A percentile compares a stretch with the other conserved stretches of the same genome.
phyloP scores from a whole-genome alignment of 2,329 filamentous ascomycete species.

The Apiospora kogelbergensis region DNA sequence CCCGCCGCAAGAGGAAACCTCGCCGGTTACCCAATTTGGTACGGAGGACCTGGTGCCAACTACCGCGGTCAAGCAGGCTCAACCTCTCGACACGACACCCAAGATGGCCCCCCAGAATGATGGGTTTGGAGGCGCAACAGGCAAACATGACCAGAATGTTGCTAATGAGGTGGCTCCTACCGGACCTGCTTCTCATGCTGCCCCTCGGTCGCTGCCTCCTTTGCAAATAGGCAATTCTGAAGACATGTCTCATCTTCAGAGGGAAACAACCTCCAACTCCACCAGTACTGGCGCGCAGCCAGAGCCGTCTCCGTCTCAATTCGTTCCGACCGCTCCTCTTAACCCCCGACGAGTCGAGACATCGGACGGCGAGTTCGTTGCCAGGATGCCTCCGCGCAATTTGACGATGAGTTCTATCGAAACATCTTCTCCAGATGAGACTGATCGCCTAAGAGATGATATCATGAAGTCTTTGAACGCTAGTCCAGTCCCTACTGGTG shows the following conservation, averaged over 20 bases:
- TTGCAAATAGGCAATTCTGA: slow-evolving; percentile 21
- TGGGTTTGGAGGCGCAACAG: slow-evolving; percentile 18
- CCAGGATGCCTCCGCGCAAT: slow-evolving; percentile 39
- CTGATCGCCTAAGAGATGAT: slow-evolving; percentile 69
- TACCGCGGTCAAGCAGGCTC: slow-evolving; percentile 21
- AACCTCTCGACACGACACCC: slow-evolving; percentile 17
- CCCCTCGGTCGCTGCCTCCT: slow-evolving; percentile 19
- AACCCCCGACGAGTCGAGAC: slow-evolving; percentile 39
- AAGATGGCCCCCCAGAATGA: slow-evolving; percentile 13
- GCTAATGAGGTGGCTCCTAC: slow-evolving; percentile 21
- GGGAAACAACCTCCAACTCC: slow-evolving; percentile 15
- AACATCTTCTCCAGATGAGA: slow-evolving; percentile 61
- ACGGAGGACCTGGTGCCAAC: slow-evolving; percentile 23
- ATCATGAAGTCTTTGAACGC: slow-evolving; percentile 70
- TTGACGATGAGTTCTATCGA: slow-evolving; percentile 49
- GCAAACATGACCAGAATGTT: slow-evolving; percentile 23
- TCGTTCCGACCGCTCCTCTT: slow-evolving; percentile 45
- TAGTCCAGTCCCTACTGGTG: slow-evolving; percentile 14
- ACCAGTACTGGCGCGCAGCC: neutral
- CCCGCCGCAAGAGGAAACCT: slow-evolving; percentile 16
- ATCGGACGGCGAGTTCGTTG: slow-evolving; percentile 35
- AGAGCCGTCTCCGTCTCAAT: slow-evolving; percentile 23
- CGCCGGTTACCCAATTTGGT: slow-evolving; percentile 19
- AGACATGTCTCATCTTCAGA: slow-evolving; percentile 19
- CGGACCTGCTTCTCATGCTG: slow-evolving; percentile 13